Base-by-base conservation (phyloP, 2,329 filamentous ascomycete species). In the Pseudogymnoascus sp. region DNA sequence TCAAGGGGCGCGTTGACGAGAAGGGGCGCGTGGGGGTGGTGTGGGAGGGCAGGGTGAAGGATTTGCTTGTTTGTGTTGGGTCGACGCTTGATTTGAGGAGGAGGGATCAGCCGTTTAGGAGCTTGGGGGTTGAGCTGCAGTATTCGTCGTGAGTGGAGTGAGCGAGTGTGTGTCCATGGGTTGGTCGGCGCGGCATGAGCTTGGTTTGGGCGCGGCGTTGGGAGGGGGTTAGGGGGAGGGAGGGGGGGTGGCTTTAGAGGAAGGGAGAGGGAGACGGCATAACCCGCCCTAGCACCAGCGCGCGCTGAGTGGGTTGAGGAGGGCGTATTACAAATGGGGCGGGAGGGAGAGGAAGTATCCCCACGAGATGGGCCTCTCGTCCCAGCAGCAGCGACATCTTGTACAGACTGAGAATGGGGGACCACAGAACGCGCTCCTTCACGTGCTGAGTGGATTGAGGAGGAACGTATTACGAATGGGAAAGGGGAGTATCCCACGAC, bases 31-130 rank as follows among this genome's bases (percentile, higher is more conserved):
- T 97, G 62, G 90, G 92, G 0, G 75, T 97, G 61, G 77, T 97
- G 21, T 99, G 95, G 93, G 93, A 97, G 74, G 93, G 93, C 1
- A 83, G 92, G 63, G 84, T 96, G 65, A 96, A 97, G 78, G 93
- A 96, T 68, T 78, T 99, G 65, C 82, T 99, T 64, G 96, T 97
- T 74, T 96, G 91, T 70, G 81, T 96, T 44, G 95, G 95, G 9
- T 91, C 91, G 64, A 90, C 87, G 61, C 85, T 99, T 63, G 92
- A 96, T 73, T 81, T 95, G 71, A 86, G 85, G 71, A 86, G 84
- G 70, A 80, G 86, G 67, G 89, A 93, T 73, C 87, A 90, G 71
- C 88, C 91, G 40, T 89, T 95, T 71, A 83, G 88, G 66, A 89
- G 85, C 4, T 79, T 95, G 64, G 90, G 90, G 11, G 75, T 95